Base-by-base conservation (phyloP, 306 rosid species). In the Citrullus mucosospermus region DNA sequence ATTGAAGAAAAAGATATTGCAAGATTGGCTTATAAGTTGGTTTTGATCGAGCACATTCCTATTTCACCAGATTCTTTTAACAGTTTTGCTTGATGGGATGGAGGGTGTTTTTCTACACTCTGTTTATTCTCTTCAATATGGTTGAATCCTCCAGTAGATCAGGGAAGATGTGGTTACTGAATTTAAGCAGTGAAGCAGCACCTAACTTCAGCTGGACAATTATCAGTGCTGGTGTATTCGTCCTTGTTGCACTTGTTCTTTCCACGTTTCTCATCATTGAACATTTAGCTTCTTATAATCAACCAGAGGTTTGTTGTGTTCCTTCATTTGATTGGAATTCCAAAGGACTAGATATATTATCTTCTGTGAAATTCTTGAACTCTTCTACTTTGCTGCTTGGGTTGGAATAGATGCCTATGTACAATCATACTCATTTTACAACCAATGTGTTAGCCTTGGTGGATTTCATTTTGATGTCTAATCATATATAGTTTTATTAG, bases 231-330 rank as follows among this genome's bases (percentile, higher is more conserved):
- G 87, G 93, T 85, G 78, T 91, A 85, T 96, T 92, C 30, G 98
- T 96, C 34, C 76, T 90, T 22, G 88, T 89, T 82, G 93, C 99
- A 61, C 85, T 96, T 74, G 67, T 92, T 68, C 96, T 96, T 84
- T 96, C 99, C 78, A 90, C 82, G 86, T 91, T 86, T 88, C 91
- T 96, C 74, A 96, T 92, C 81, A 88, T 92, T 3, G 93, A 96
- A 90, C 98, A 96, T 82, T 87, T 96, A 85, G 90, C 96, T 81
- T 87, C 91, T 75, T 96, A 96, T 83, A 96, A 96, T 86, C 98
- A 92, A 78, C 99, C 99, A 2, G 99, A 96, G 99, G 99, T 96
- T 20, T 63, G 65, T 70, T 80, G 73, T 66, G 58, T 56, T 68
- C 80, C 78, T 77, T 57, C 43, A 62, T 46, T 78, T 59, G 53